Evolutionary conservation across 345 rosid genomes (phyloP), one percentile per base, ranked within the genome.

Genomic region (Euphorbia pulcherrima): DNA sequence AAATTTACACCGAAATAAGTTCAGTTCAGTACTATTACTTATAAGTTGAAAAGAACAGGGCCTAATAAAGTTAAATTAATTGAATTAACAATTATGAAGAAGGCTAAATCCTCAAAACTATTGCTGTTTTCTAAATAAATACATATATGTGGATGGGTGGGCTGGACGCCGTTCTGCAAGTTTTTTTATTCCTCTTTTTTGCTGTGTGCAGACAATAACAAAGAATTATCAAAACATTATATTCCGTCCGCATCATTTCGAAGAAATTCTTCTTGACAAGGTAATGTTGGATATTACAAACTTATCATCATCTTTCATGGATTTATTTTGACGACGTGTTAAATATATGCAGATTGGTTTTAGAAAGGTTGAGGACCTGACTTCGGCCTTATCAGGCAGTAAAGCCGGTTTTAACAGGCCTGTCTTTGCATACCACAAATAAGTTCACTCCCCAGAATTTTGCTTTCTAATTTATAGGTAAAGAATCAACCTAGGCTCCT

Each of bases 221-320:
- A 74, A 21, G 72, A 86, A 91, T 78, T 87, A 75, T 75, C 76
- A 67, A 23, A 69, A 50, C 10, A 89, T 94, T 65, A 41, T 56
- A 53, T 64, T 83, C 63, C 83, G 73, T 24, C 97, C 97, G 6
- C 79, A 84, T 4, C 51, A 56, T 27, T 91, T 94, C 78, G 86
- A 73, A 72, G 96, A 91, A 62, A 85, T 89, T 75, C 97, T 94
- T 66, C 82, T 94, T 40, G 97, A 94, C 65, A 91, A 91, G 96
- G 99, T 89, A 84, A 59, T 16, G 66, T 50, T 50, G 20, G 20
- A 51, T 52, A n/a, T n/a, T n/a, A n/a, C 37, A 2, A 60, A 5
- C 10, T 20, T 0, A 3, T 23, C 16, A 18, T 16, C 51, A 24
- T 59, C 6, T 35, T 27, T 47, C 20, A 33, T 37, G 24, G 26